Conservation (phyloP, 805 yeast genomes). For the Deakozyma indianensis region DNA sequence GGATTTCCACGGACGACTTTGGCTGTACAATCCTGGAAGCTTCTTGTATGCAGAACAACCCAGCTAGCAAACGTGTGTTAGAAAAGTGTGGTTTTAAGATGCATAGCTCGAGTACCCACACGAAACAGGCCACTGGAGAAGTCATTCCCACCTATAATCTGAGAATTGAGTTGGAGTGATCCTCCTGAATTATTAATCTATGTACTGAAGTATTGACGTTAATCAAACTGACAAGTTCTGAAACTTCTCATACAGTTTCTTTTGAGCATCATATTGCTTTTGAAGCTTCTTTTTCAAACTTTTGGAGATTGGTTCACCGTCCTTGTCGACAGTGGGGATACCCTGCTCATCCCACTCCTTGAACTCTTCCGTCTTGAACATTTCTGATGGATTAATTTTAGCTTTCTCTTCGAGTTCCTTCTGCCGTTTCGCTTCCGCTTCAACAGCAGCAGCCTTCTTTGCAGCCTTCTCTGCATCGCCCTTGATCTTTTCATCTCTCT, state of each 20-base stretch:
- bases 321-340: slow-evolving; percentile 57
- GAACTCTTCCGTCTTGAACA: slow-evolving; percentile 50
- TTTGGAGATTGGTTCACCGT: slow-evolving; percentile 67
- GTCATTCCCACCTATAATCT: background rate
- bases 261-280: slow-evolving; percentile 68
- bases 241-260: slow-evolving; percentile 65
- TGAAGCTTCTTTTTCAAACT: slow-evolving; percentile 70
- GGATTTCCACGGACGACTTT: background rate
- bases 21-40: background rate
- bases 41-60: background rate
- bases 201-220: no score
- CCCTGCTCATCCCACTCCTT: slow-evolving; percentile 78
- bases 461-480: slow-evolving; percentile 40
- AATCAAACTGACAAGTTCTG: background rate
- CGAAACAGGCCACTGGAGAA: background rate
- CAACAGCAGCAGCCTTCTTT: slow-evolving; percentile 33
- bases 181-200: no score
- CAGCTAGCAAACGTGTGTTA: background rate
- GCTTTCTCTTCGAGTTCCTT: slow-evolving; percentile 62
- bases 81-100: background rate
- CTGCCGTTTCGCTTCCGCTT: slow-evolving; percentile 33
- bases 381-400: slow-evolving; percentile 49
- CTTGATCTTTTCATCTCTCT: slow-evolving; percentile 43
- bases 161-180: no score
- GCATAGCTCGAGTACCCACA: background rate